Evolutionary conservation across 805 yeast species (phyloP).

Genomic region (Zygosaccharomyces lentus): DNA sequence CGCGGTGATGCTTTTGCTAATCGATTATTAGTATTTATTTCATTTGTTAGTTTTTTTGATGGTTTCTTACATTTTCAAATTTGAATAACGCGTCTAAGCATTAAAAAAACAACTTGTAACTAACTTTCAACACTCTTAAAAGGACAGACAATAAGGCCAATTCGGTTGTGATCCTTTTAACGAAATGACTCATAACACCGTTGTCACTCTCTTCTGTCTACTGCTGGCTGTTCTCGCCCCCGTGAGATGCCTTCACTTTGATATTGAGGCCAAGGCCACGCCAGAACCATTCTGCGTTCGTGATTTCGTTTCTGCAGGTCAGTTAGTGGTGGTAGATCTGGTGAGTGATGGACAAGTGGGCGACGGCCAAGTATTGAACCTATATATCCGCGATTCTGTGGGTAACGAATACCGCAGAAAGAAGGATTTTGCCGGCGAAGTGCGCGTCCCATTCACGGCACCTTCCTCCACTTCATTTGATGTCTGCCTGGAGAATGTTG

Average conservation of each 20-base stretch:
- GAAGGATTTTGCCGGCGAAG: slow-evolving; percentile 67
- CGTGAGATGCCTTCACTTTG: slow-evolving; percentile 45
- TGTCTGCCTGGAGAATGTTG: slow-evolving; percentile 76
- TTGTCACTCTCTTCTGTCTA: slow-evolving; percentile 6
- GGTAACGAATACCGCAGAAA: slow-evolving; percentile 84
- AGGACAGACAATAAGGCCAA: background rate
- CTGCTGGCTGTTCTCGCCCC: slow-evolving; percentile 8
- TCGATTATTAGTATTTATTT: background rate
- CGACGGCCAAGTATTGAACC: slow-evolving; percentile 79
- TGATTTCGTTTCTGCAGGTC: slow-evolving; percentile 82
- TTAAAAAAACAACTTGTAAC: slow-evolving; percentile 4
- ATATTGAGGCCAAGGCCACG: slow-evolving; percentile 44
- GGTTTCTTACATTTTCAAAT: background rate
- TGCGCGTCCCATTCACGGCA: slow-evolving; percentile 78
- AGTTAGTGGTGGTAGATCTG: slow-evolving; percentile 80
- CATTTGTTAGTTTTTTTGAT: background rate
- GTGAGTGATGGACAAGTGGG: slow-evolving; percentile 69
- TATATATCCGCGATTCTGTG: slow-evolving; percentile 65
- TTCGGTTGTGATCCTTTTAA: background rate
- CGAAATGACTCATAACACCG: background rate
- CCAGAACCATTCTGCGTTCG: slow-evolving; percentile 77
- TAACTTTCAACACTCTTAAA: background rate
- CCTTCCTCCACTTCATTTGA: slow-evolving; percentile 82
- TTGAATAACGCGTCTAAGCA: slow-evolving; percentile 1
- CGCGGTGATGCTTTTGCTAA: background rate